phyloP scores from a whole-genome alignment of 768 basidiomycete species.

The Auricularia sp. region DNA sequence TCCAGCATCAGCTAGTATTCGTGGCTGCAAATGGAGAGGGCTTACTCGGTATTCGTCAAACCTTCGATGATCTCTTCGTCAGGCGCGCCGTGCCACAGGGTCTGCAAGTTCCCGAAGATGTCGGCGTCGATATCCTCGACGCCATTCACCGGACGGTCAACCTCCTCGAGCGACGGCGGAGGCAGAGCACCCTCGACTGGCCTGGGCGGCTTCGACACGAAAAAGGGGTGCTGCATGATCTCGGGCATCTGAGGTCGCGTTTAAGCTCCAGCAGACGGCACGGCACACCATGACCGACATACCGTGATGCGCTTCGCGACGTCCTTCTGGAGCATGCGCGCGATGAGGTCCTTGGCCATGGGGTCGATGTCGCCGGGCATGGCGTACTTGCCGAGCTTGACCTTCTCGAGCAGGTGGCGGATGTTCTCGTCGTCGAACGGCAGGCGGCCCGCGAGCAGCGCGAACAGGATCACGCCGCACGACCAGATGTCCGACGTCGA shows the following conservation, averaged over 20 bases:
- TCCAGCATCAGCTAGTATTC: not conserved
- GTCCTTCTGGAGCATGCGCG: conserved; percentile 83
- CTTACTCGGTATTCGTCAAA: conserved; percentile 36
- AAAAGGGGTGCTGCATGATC: conserved; percentile 81
- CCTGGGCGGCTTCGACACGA: conserved; percentile 17
- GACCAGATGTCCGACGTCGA: conserved; percentile 94
- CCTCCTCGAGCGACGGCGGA: conserved; percentile 51
- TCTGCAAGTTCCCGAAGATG: conserved; percentile 81
- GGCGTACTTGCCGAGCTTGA: conserved; percentile 76
- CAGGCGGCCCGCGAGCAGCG: conserved; percentile 79
- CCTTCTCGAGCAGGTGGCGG: conserved; percentile 66
- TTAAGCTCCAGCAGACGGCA: conserved; percentile 1
- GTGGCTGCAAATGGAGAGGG: not conserved
- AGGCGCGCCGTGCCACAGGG: conserved; percentile 78
- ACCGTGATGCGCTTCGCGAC: conserved; percentile 74
- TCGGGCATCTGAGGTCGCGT: conserved; percentile 58
- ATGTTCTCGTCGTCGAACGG: conserved; percentile 93
- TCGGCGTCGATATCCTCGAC: conserved; percentile 71
- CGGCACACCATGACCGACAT: conserved; percentile 17
- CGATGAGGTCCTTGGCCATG: conserved; percentile 75
- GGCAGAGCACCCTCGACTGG: conserved; percentile 17
- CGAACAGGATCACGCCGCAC: conserved; percentile 87
- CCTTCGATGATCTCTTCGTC: conserved; percentile 66
- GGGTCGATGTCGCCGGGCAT: conserved; percentile 74
- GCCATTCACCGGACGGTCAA: conserved; percentile 57